Base-by-base conservation (phyloP, 768 basidiomycete genomes). In the Mycena venus region DNA sequence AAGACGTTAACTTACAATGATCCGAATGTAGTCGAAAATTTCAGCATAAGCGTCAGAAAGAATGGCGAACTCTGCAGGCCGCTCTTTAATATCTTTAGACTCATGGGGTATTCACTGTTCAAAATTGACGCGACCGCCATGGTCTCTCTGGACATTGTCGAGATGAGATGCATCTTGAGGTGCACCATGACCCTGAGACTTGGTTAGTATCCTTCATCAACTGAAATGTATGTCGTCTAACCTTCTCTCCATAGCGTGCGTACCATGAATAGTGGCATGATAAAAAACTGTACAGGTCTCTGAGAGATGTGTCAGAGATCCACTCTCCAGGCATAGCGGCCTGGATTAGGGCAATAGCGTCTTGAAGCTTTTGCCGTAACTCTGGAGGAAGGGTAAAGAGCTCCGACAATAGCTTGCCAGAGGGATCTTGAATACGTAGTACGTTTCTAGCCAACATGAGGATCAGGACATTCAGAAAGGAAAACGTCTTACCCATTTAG, bases 11-110 rank as follows among this genome's bases (percentile, higher is more conserved):
- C 65, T 9, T 8, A 73, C 72, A 25, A 58, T 49, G 4, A 73
- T 44, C 2, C 72, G 44, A n/a, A 47, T 47, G 17, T 47, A 47
- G 17, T 47, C 44, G n/a, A 47, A n/a, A 4, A 47, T 47, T 5
- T 67, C 72, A 1, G 59, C 53, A 23, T 61, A 73, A 0, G 72
- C 72, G 17, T 73, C 72, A 4, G 55, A 64, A 21, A 73, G 58
- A 0, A 68, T 15, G 0, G 36, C 15, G 10, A 44, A 73, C 7
- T 65, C 62, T 6, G 14, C 12, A 3, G 51, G 34, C 11, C 34
- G 64, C 27, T 44, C 29, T 4, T 2, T 51, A 55, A 71, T 71
- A 8, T 65, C 62, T 29, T 64, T 65, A 0, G 62, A 71, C 5
- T 17, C 25, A 11, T 65, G 53, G 1, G 70, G 62, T 15, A 42